Percentiles rank a stretch among this genome's conserved stretches.
Evolutionary conservation across 2,329 filamentous ascomycete genomes (phyloP).

Genomic region (Macrophomina pseudophaseolina): DNA sequence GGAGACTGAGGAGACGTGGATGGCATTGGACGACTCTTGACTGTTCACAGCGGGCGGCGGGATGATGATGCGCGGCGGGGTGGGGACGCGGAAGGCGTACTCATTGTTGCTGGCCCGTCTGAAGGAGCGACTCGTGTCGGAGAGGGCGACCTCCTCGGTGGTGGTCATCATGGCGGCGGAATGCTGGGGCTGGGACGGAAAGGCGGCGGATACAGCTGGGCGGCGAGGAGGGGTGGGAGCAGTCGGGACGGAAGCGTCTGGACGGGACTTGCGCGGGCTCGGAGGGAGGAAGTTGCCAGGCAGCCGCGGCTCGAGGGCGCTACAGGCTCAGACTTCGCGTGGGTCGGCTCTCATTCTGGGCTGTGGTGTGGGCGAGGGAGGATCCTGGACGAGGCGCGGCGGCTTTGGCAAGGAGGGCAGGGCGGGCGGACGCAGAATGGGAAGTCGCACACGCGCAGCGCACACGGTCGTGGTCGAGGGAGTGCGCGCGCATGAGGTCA

Average conservation of each 20-base stretch:
- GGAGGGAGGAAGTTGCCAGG: constrained; percentile 2
- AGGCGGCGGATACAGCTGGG: neutral
- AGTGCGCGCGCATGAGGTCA: neutral
- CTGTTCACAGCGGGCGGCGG: constrained; percentile 46
- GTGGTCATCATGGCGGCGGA: constrained; percentile 26
- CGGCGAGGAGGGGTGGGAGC: neutral
- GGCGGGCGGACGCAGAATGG: too few relatives aligned
- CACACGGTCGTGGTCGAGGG: neutral
- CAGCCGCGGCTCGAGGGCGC: constrained; percentile 15
- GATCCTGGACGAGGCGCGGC: neutral
- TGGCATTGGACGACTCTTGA: constrained; percentile 7
- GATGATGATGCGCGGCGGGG: constrained; percentile 55
- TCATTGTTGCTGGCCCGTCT: constrained; percentile 40
- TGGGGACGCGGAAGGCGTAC: constrained; percentile 54
- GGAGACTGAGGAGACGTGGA: constrained; percentile 3
- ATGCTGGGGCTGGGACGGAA: neutral
- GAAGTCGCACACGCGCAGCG: neutral
- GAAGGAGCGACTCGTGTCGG: constrained; percentile 33
- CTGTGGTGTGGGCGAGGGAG: neutral
- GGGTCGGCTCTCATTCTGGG: constrained; percentile 1
- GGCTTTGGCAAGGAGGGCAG: neutral
- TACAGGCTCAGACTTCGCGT: constrained; percentile 12
- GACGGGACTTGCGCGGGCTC: neutral
- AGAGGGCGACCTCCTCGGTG: constrained; percentile 38
- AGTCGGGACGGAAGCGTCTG: neutral